Base-by-base conservation (phyloP, 805 yeast genomes). In the Kazachstania psychrophila region DNA sequence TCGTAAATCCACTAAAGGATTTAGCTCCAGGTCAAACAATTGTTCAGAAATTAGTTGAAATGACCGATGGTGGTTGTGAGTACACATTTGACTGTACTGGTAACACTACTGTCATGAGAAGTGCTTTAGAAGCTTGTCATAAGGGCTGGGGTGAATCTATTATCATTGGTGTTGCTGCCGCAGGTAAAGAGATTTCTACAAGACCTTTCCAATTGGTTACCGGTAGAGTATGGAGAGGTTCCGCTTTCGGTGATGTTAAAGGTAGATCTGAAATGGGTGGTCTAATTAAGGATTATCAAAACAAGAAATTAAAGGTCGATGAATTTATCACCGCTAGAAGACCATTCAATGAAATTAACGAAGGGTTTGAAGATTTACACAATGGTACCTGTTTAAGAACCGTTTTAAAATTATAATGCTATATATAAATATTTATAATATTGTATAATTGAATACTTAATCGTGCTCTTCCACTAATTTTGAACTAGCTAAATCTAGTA, bases 221-320 rank as follows among this genome's bases (percentile, higher is more conserved):
- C 28, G 99, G 99, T 52, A 80, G 98, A 68, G 95, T 84, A 36
- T 89, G 98, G 97, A 83, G 76, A 63, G 99, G 99, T 53, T 85
- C 95, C 56, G 99, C 99, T n/a, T 92, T 86, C 52, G 99, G 99
- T 55, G 98, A 97, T 62, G 87, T 92, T 58, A 92, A 92, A 68
- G 97, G 98, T 59, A 82, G 96, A 70, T 60, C 95, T 28, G 96
- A 92, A 69, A 74, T 92, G 69, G 96, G 95, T 34, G 85, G 77
- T 15, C 71, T 88, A 40, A 95, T 92, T 40, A 79, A 85, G 41
- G 88, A 82, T 60, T 89, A 89, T 65, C 63, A 83, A 69, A 63
- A 65, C 30, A 95, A 95, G 49, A 70, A 68, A 48, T 69, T 89
- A 58, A 84, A 80, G 70, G 94, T 89, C 45, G 95, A 87, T 56